Base-by-base conservation (phyloP, 2,329 filamentous ascomycete genomes). In the Talaromyces sp. region DNA sequence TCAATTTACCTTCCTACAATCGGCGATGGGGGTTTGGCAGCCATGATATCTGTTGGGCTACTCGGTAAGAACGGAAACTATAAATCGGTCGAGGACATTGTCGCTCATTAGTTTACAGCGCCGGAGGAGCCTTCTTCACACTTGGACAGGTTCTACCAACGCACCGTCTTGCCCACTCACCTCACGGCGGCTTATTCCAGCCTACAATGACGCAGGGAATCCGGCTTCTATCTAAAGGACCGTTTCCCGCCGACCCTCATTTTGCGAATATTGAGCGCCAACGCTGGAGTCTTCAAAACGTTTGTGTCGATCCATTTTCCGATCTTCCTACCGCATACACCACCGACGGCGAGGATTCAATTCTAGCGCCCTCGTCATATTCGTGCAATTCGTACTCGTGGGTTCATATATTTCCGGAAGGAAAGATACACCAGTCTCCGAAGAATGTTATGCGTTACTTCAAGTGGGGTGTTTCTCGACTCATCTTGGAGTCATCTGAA, bases 321-420 rank as follows among this genome's bases (percentile, higher is more conserved):
- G 75, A 78, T 21, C 64, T 78, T 5, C 65, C 70, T 13, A 70
- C 72, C 5, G 73, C 73, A 15, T 77, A 74, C 45, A 75, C 73
- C 2, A 73, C 72, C 7, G 70, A 71, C 21, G 70, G 70, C 2
- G 65, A 73, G 19, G 75, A 76, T 60, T 69, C 75, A 0, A 89
- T 90, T 70, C 78, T 82, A 0, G 83, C 89, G 0, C 91, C 91
- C 1, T 86, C 90, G 1, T 82, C 85, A 50, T 92, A 89, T 70
- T 73, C 83, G 1, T 81, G 76, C 62, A 86, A 91, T 66, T 84
- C 84, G 46, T 82, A 89, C 71, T 84, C 85, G 45, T 99, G 94
- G 94, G 79, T 99, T 3, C 94, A 99, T 73, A 88, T 97, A 56
- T 97, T 97, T 73, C 94, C 94, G 11, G 94, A 99, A 75, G 94